A percentile compares a stretch with the other conserved stretches of the same genome.
Evolutionary conservation across 75 land plant genomes (phyloP).

Genomic region (Cupressus sempervirens): DNA sequence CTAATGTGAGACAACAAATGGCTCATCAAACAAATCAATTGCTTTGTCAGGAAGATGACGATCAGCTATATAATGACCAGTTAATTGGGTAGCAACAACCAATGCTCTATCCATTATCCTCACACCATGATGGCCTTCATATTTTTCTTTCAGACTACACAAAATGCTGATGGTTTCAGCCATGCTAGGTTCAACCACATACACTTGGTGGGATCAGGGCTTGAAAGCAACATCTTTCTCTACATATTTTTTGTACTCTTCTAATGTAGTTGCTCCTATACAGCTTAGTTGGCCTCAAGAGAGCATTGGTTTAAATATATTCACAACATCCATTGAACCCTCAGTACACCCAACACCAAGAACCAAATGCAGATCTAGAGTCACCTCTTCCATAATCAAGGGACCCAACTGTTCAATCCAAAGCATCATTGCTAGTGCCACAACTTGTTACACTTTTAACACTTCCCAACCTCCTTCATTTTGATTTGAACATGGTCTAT

Average conservation of each 20-base stretch:
- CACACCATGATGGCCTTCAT: constrained; percentile 98
- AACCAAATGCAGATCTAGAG: no score
- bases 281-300: constrained; percentile 93
- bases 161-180: background rate
- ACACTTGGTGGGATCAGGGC: constrained; percentile 60
- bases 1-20: constrained; percentile 55
- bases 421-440: no score
- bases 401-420: no score
- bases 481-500: no score
- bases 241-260: constrained; percentile 47
- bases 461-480: no score
- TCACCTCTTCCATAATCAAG: no score
- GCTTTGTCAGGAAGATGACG: constrained; percentile 95
- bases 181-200: no score
- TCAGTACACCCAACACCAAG: constrained; percentile 86
- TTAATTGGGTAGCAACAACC: constrained; percentile 16
- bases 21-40: constrained; percentile 86
- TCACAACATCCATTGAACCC: constrained; percentile 99
- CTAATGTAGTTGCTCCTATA: constrained; percentile 56
- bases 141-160: background rate
- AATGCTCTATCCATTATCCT: constrained; percentile 82
- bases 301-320: constrained; percentile 97
- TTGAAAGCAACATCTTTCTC: constrained; percentile 99
- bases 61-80: constrained; percentile 80
- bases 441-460: no score